phyloP scores from a whole-genome alignment of 2,329 filamentous ascomycete species.

The Neoscytalidium dimidiatum region DNA sequence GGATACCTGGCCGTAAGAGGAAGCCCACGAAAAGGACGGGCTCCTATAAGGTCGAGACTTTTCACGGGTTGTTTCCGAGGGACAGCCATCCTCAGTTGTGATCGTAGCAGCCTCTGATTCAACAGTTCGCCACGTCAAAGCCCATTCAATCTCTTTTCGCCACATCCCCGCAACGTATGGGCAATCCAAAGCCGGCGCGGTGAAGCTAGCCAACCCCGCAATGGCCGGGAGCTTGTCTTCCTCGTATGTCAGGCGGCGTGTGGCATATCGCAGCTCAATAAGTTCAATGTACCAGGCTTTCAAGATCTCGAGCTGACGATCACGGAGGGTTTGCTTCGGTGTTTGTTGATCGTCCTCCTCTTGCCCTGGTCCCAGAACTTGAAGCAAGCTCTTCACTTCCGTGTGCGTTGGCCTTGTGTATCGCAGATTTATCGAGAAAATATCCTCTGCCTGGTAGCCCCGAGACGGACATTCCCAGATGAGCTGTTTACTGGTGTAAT shows the following conservation, averaged over 20 bases:
- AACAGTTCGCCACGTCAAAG: background rate
- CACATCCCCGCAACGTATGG: background rate
- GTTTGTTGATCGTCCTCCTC: background rate
- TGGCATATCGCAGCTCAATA: background rate
- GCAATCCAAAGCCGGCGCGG: background rate
- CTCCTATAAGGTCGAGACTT: background rate
- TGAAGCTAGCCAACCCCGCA: slow-evolving; percentile 13
- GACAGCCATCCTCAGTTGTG: background rate
- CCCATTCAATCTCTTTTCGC: background rate
- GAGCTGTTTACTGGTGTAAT: slow-evolving; percentile 34
- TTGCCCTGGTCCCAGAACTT: too few relatives aligned
- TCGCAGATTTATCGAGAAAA: background rate
- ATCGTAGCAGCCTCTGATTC: background rate
- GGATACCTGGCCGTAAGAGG: background rate
- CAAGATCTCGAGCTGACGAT: background rate
- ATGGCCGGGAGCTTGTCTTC: slow-evolving; percentile 21
- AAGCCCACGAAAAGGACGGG: background rate
- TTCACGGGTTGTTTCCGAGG: too few relatives aligned
- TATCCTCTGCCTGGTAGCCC: background rate
- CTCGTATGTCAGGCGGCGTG: slow-evolving; percentile 16
- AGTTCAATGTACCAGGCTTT: background rate
- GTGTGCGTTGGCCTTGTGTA: background rate
- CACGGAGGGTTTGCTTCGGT: background rate
- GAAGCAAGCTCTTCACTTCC: background rate
- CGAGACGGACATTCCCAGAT: slow-evolving; percentile 36